Percentiles rank a stretch among this genome's conserved stretches.
phyloP scores from a whole-genome alignment of 306 rosid genomes.

The Rosa lucieae region DNA sequence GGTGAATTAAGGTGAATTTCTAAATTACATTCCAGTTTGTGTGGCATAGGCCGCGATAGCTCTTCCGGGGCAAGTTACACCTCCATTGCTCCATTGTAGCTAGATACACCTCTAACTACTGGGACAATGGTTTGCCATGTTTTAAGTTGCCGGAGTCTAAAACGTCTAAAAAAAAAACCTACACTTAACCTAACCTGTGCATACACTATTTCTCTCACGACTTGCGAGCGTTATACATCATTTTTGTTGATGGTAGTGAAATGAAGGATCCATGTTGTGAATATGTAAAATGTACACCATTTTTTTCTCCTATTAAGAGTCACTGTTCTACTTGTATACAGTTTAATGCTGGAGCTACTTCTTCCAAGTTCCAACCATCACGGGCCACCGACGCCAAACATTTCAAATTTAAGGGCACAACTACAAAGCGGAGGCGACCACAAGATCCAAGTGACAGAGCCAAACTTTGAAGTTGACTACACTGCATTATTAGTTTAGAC shows the following conservation, averaged over 20 bases:
- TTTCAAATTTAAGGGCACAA: background rate
- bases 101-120: no score
- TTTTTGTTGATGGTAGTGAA: background rate
- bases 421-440: background rate
- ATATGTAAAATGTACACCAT: background rate
- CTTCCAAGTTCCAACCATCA: slow-evolving; percentile 1
- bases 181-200: background rate
- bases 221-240: background rate
- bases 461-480: background rate
- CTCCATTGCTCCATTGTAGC: background rate
- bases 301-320: background rate
- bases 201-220: background rate
- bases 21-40: background rate
- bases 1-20: background rate
- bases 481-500: background rate
- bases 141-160: no score
- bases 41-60: background rate
- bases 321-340: background rate
- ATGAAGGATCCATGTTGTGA: background rate
- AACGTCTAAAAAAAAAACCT: no score
- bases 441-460: slow-evolving; percentile 7
- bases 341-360: background rate
- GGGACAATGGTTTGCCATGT: no score
- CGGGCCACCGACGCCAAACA: slow-evolving; percentile 26
- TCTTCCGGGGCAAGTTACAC: background rate